A percentile compares a stretch with the other conserved stretches of the same genome.
Evolutionary conservation across 768 basidiomycete genomes (phyloP).

Genomic region (Leccinum aurantiacum): DNA sequence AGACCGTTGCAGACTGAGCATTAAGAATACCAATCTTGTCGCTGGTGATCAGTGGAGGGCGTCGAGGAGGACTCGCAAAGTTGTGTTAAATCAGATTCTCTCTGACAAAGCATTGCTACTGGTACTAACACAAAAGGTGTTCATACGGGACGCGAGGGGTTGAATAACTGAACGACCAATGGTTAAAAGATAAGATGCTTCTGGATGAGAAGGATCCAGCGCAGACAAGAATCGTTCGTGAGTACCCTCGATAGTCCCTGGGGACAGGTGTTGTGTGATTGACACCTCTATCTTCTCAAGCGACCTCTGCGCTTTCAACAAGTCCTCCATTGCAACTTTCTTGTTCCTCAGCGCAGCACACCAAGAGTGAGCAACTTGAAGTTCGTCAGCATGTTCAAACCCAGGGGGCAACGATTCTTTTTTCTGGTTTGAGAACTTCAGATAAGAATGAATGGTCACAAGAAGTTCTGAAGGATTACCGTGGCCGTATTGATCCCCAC

Average conservation of each 20-base stretch:
- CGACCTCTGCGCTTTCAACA: not conserved
- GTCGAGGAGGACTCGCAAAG: not conserved
- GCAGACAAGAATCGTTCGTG: not conserved
- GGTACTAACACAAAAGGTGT: not conserved
- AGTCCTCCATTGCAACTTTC: not conserved
- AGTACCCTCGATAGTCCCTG: not conserved
- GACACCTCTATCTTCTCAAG: not conserved
- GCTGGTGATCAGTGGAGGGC: slow-evolving; percentile 16
- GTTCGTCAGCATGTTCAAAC: not conserved
- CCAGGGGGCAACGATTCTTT: not conserved
- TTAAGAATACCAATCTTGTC: slow-evolving; percentile 2
- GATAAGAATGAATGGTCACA: not conserved
- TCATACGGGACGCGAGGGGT: not conserved
- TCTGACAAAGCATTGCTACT: not conserved
- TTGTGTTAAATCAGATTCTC: slow-evolving; percentile 6
- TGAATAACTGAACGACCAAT: not conserved
- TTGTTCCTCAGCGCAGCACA: not conserved
- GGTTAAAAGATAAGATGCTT: not conserved
- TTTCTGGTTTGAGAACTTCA: not conserved
- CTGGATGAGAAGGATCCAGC: not conserved
- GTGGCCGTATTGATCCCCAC: not conserved
- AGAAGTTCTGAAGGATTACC: not conserved
- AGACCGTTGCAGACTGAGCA: slow-evolving; percentile 19
- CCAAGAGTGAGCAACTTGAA: not conserved
- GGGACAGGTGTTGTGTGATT: not conserved